phyloP scores from a whole-genome alignment of 352 stramenopile genomes.

The Phytopythium mirpurense region DNA sequence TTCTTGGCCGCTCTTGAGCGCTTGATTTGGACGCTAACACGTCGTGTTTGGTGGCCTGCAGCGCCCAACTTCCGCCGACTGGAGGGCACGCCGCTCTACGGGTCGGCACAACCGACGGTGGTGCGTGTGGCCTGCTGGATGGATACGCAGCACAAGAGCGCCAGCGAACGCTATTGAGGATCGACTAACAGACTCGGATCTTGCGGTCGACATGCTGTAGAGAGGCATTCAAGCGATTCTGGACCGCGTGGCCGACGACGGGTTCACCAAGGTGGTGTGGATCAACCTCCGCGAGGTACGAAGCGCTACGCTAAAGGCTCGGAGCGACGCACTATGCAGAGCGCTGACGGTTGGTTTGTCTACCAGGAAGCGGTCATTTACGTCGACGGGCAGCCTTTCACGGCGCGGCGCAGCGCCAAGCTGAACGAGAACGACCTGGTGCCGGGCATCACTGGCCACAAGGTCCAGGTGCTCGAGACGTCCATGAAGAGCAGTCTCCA shows the following conservation, averaged over 20 bases:
- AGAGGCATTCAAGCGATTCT: slow-evolving; percentile 76
- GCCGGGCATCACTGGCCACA: slow-evolving; percentile 75
- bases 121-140: slow-evolving; percentile 26
- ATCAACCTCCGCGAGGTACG: slow-evolving; percentile 73
- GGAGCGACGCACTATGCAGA: no score
- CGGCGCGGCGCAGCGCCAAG: slow-evolving; percentile 60
- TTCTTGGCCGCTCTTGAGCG: not conserved
- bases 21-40: not conserved
- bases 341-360: not conserved
- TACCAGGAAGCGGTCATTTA: slow-evolving; percentile 77
- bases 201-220: slow-evolving; percentile 21
- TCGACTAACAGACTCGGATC: no score
- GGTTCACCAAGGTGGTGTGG: slow-evolving; percentile 80
- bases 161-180: no score
- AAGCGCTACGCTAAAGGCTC: not conserved
- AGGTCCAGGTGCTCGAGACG: slow-evolving; percentile 73
- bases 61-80: slow-evolving; percentile 77
- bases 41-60: slow-evolving; percentile 7
- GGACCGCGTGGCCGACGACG: slow-evolving; percentile 51
- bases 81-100: slow-evolving; percentile 65
- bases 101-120: slow-evolving; percentile 64
- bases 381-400: slow-evolving; percentile 69
- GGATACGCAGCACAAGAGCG: no score
- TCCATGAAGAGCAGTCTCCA: slow-evolving; percentile 78
- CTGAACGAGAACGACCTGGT: slow-evolving; percentile 84